These are phyloP conservation scores for Rhytidhysteron rufulum DNA, from an alignment of 2,329 filamentous ascomycete species.

Conservation along the genomic window DNA sequence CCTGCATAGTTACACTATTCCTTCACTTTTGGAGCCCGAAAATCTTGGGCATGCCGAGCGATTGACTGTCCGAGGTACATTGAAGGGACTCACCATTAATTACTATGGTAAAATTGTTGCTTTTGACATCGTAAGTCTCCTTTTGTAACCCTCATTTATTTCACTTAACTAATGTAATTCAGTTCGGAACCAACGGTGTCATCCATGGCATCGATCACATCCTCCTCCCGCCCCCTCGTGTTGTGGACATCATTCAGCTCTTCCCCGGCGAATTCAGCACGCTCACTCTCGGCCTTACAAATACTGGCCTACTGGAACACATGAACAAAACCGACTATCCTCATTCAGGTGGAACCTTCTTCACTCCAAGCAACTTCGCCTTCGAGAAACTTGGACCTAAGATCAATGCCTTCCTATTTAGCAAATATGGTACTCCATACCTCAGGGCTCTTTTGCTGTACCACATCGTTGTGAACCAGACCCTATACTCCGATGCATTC, in stretches of 20 bases:
- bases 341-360: constrained; percentile 67
- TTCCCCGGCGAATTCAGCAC: constrained; percentile 74
- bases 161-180: background rate
- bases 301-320: constrained; percentile 66
- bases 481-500: constrained; percentile 79
- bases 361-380: constrained; percentile 78
- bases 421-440: constrained; percentile 67
- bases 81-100: constrained; percentile 66
- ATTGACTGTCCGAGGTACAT: constrained; percentile 60
- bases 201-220: constrained; percentile 73
- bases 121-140: constrained; percentile 61
- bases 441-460: constrained; percentile 76
- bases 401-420: constrained; percentile 84
- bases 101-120: constrained; percentile 69
- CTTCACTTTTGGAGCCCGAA: constrained; percentile 62
- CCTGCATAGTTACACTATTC: constrained; percentile 69
- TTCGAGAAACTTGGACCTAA: constrained; percentile 69
- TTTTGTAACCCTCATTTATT: background rate
- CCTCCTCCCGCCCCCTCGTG: constrained; percentile 69
- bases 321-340: constrained; percentile 48
- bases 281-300: constrained; percentile 67
- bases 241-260: constrained; percentile 60
- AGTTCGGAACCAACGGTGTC: constrained; percentile 74
- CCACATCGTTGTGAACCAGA: constrained; percentile 69
- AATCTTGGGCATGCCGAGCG: constrained; percentile 59